phyloP scores from a whole-genome alignment of 305 asterid genomes.

The Fraxinus ornus region DNA sequence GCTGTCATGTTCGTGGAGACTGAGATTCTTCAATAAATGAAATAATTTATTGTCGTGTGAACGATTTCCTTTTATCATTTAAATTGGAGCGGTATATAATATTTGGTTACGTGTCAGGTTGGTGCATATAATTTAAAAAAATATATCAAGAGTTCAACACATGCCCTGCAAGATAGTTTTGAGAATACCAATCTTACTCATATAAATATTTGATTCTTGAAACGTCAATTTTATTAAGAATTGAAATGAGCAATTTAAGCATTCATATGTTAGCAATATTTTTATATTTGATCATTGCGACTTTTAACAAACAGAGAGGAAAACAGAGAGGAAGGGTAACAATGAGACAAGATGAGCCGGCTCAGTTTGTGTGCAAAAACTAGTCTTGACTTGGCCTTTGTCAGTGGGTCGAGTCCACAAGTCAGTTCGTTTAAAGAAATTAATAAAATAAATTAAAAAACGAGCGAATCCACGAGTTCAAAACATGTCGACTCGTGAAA shows the following conservation, averaged over 20 bases:
- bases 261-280: neutral
- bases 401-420: neutral
- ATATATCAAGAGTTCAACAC: neutral
- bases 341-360: neutral
- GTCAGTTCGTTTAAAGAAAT: neutral
- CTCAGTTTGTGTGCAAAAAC: neutral
- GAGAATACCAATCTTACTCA: neutral
- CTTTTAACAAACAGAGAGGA: too few species aligned
- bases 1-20: conserved; percentile 51
- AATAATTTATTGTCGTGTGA: neutral
- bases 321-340: neutral
- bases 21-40: conserved; percentile 57
- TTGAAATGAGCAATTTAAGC: neutral
- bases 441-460: neutral
- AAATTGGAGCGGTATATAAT: neutral
- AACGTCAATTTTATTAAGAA: neutral
- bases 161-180: neutral
- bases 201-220: neutral
- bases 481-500: neutral
- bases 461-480: neutral
- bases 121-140: neutral
- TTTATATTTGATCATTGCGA: neutral
- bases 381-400: neutral
- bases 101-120: neutral
- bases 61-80: neutral